Percentiles rank a stretch among this genome's conserved stretches.
Evolutionary conservation across 2,329 filamentous ascomycete genomes (phyloP).

Genomic region (Cadophora luteo-olivacea): DNA sequence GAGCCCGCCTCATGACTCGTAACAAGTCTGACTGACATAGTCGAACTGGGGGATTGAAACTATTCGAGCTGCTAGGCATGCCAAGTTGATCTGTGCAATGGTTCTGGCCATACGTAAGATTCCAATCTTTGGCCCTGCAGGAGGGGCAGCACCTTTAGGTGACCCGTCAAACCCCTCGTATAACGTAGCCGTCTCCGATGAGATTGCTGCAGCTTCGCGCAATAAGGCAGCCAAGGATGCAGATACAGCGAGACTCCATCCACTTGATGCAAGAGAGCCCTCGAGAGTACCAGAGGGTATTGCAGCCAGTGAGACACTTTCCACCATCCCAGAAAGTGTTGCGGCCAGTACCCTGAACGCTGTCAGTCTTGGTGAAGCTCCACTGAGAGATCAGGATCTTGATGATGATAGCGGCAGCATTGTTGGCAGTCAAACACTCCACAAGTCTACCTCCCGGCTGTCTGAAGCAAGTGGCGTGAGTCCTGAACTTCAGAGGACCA

Average conservation of each 20-base stretch:
- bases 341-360: constrained; percentile 17
- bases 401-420: constrained; percentile 1
- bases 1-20: neutral
- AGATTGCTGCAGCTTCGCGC: constrained; percentile 57
- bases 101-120: constrained; percentile 81
- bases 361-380: constrained; percentile 16
- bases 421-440: constrained; percentile 4
- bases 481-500: constrained; percentile 13
- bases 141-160: constrained; percentile 53
- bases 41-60: constrained; percentile 86
- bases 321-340: neutral
- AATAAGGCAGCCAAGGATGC: constrained; percentile 52
- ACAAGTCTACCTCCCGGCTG: neutral
- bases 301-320: constrained; percentile 12
- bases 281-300: neutral
- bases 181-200: constrained; percentile 74
- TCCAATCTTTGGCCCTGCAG: constrained; percentile 80
- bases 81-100: constrained; percentile 93
- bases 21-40: neutral
- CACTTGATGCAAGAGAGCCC: neutral
- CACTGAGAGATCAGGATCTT: constrained; percentile 11
- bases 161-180: constrained; percentile 78
- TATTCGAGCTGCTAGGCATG: constrained; percentile 77
- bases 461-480: constrained; percentile 3
- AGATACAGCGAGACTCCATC: constrained; percentile 47